phyloP scores from a whole-genome alignment of 805 yeast species.

The Candida saitoana region DNA sequence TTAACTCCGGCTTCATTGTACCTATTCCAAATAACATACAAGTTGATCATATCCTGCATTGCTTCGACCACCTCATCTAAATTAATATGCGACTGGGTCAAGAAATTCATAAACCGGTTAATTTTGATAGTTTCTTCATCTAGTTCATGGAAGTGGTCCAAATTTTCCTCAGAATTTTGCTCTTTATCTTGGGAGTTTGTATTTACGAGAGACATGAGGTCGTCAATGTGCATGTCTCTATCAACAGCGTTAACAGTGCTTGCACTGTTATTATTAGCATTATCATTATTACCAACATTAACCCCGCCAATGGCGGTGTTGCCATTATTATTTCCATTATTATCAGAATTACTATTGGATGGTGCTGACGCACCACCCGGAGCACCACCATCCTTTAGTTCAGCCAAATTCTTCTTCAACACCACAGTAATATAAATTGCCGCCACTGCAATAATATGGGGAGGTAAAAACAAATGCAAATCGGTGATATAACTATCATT shows the following conservation, averaged over 20 bases:
- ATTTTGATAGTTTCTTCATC: slow-evolving; percentile 44
- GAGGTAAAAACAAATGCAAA: slow-evolving; percentile 76
- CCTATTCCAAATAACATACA: slow-evolving; percentile 84
- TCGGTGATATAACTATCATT: slow-evolving; percentile 91
- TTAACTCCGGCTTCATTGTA: slow-evolving; percentile 66
- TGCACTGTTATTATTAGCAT: not conserved
- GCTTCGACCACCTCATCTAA: slow-evolving; percentile 74
- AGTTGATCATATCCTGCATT: slow-evolving; percentile 75
- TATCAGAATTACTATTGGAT: not conserved
- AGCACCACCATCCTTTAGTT: too few relatives aligned
- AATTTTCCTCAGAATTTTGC: not conserved
- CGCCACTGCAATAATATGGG: slow-evolving; percentile 81
- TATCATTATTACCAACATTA: not conserved
- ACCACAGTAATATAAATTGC: slow-evolving; percentile 77
- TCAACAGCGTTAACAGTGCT: slow-evolving; percentile 2
- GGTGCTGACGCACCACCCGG: too few relatives aligned
- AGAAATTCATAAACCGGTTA: slow-evolving; percentile 55
- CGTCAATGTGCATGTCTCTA: slow-evolving; percentile 35
- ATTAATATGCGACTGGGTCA: slow-evolving; percentile 75
- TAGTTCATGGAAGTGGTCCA: slow-evolving; percentile 21
- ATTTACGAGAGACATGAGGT: slow-evolving; percentile 24
- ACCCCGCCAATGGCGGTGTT: slow-evolving; percentile 5
- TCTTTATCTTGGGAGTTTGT: slow-evolving; percentile 6
- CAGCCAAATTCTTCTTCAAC: slow-evolving; percentile 38
- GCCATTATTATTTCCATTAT: slow-evolving; percentile 10